Base-by-base conservation (phyloP, 805 yeast species). In the Candida oleophila region DNA sequence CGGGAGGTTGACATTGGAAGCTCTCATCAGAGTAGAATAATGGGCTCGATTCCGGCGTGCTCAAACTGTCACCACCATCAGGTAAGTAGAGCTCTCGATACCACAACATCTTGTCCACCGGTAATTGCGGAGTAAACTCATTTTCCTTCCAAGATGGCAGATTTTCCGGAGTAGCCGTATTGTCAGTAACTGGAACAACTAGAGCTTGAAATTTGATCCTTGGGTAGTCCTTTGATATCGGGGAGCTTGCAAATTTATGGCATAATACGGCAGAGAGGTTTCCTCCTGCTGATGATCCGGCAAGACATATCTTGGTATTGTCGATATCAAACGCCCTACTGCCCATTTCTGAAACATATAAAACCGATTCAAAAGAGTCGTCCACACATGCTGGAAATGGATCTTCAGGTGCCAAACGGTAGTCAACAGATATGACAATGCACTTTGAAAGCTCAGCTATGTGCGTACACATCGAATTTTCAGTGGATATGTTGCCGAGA, bases 251-350 rank as follows among this genome's bases (percentile, higher is more conserved):
- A 43, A 54, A 65, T 45, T 65, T 62, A 49, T 68, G 68, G n/a
- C 65, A 51, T 15, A 56, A 55, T 4, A 71, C 73, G 1, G 71
- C 73, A 34, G 74, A 57, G 43, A 71, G 53, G 44, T 67, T 64
- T 3, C 73, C 74, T 12, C 75, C 75, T 12, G 81, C 81, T 3
- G 81, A 76, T 7, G 74, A 69, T 1, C 81, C 81, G 14, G 71
- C 77, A 12, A 71, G 57, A 12, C 68, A 67, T 2, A 77, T 57
- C 43, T 64, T 69, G 12, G 56, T 53, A 40, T 56, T 53, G 45
- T 71, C 63, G 20, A 66, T 58, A 1, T 55, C 57, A 25, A 68
- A 49, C 12, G 49, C 50, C 4, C 41, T 15, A 4, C 64, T 48
- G 1, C 54, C 64, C 3, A 37, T 19, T 30, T 54, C 59, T 11